phyloP scores from a whole-genome alignment of 495 filamentous ascomycete species.

The Glonium stellatum region DNA sequence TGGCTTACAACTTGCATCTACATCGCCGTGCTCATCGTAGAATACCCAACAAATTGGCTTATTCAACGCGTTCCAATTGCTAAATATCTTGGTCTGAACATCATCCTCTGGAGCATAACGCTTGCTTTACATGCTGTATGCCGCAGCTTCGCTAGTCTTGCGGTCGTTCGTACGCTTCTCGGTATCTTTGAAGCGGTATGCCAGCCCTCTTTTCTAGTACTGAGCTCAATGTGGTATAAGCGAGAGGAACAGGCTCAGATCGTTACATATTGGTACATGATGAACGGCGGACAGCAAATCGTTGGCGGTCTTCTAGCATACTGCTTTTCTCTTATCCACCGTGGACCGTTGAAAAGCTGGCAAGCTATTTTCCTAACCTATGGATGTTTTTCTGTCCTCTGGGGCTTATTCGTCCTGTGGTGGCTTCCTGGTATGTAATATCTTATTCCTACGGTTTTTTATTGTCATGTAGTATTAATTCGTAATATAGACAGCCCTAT shows the following conservation, averaged over 20 bases:
- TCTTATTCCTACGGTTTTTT: too few relatives aligned
- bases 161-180: conserved; percentile 53
- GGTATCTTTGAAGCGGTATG: conserved; percentile 65
- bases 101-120: conserved; percentile 16
- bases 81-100: conserved; percentile 30
- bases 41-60: conserved; percentile 52
- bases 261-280: conserved; percentile 63
- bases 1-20: conserved; percentile 53
- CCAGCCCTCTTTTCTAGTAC: conserved; percentile 48
- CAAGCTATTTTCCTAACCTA: conserved; percentile 56
- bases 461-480: not conserved
- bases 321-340: conserved; percentile 49
- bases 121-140: conserved; percentile 55
- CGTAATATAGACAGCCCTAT: conserved; percentile 31
- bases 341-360: conserved; percentile 44
- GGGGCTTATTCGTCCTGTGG: conserved; percentile 38
- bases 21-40: conserved; percentile 47
- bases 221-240: conserved; percentile 66
- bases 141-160: conserved; percentile 43
- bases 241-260: conserved; percentile 58
- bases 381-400: conserved; percentile 46
- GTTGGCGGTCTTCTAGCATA: conserved; percentile 48
- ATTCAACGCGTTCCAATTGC: conserved; percentile 46
- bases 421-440: conserved; percentile 24
- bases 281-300: conserved; percentile 52